Conservation (phyloP, 768 basidiomycete genomes). For the Lactarius evosmus region DNA sequence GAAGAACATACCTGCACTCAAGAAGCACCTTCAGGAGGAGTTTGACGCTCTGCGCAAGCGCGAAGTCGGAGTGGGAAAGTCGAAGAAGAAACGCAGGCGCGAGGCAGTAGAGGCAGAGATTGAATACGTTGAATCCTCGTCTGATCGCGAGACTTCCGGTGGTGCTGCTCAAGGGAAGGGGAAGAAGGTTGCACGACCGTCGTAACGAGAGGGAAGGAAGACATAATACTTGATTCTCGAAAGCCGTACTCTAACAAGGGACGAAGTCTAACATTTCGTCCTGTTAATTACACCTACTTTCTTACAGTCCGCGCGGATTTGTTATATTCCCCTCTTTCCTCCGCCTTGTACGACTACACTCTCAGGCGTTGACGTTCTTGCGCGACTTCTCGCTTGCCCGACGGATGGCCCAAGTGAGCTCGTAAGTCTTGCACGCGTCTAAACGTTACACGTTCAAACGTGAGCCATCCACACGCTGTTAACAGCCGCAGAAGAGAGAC, state of each 20-base stretch:
- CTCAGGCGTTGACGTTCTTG: conserved; percentile 24
- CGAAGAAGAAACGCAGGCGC: conserved; percentile 20
- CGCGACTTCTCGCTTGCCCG: conserved; percentile 69
- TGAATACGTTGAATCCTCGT: neutral
- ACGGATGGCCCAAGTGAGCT: conserved; percentile 93
- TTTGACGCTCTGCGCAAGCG: conserved; percentile 43
- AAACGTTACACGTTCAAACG: conserved; percentile 8
- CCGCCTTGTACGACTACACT: neutral
- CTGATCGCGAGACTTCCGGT: neutral
- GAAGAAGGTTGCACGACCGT: neutral
- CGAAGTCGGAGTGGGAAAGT: conserved; percentile 13
- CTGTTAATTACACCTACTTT: neutral
- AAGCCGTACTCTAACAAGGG: conserved; percentile 2
- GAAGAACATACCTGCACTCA: conserved; percentile 73
- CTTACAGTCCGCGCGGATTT: conserved; percentile 1
- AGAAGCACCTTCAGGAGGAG: conserved; percentile 71
- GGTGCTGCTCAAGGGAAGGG: neutral
- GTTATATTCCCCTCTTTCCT: neutral
- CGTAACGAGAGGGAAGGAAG: neutral
- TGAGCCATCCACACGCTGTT: neutral
- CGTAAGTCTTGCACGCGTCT: conserved; percentile 87
- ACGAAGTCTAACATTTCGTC: conserved; percentile 3
- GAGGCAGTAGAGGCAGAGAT: neutral
- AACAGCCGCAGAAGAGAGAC: conserved; percentile 16
- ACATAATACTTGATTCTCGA: conserved; percentile 7